These are phyloP conservation scores for Cryptosporidium baileyi DNA, from an alignment of 169 alveolate species.

Conservation along the genomic window DNA sequence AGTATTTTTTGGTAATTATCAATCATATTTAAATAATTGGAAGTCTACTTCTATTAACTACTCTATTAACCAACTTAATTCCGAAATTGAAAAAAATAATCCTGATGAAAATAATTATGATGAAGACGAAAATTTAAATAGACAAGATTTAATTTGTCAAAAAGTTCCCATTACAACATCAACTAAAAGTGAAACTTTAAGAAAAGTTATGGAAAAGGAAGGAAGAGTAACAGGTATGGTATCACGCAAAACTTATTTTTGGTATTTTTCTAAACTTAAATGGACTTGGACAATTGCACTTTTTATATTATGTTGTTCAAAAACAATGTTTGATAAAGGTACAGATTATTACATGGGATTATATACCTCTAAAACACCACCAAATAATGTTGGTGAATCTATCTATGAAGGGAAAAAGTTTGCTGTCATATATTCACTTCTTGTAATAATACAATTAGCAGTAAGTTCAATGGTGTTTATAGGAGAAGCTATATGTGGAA, in stretches of 20 bases:
- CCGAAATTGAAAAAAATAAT: too few relatives aligned
- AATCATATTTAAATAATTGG: slow-evolving; percentile 6
- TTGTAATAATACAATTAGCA: neutral
- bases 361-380: slow-evolving; percentile 43
- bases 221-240: slow-evolving; percentile 60
- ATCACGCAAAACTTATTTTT: slow-evolving; percentile 21
- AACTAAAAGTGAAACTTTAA: slow-evolving; percentile 25
- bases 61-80: too few relatives aligned
- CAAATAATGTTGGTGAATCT: neutral
- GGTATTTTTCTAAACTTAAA: slow-evolving; percentile 59
- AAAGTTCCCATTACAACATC: neutral
- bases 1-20: slow-evolving; percentile 22
- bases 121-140: neutral
- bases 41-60: neutral
- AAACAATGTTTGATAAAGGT: slow-evolving; percentile 66
- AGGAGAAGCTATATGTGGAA: slow-evolving; percentile 71
- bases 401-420: slow-evolving; percentile 42
- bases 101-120: neutral
- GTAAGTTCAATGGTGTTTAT: slow-evolving; percentile 66
- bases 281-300: slow-evolving; percentile 59
- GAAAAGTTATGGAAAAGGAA: slow-evolving; percentile 59
- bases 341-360: slow-evolving; percentile 67
- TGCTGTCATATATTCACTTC: slow-evolving; percentile 2
- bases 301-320: slow-evolving; percentile 3
- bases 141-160: neutral